phyloP scores from a whole-genome alignment of 1,139 yeast species.

The Ogataea hybrid region DNA sequence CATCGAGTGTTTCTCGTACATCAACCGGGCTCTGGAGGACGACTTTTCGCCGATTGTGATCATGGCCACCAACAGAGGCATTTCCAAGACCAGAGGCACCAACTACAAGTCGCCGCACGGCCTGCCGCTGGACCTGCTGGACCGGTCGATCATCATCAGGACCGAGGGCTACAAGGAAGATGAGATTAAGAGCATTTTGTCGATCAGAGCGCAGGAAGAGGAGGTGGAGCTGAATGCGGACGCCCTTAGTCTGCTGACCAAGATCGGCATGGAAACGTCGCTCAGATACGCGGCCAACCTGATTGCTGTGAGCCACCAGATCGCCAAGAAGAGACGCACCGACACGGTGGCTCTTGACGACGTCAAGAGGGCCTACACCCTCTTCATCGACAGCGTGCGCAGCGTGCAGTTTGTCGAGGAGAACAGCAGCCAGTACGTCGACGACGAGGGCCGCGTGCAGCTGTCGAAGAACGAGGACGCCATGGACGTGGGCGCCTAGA shows the following conservation, averaged over 20 bases:
- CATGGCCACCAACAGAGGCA: conserved; percentile 98
- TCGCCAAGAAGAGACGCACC: conserved; percentile 78
- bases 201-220: conserved; percentile 94
- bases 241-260: conserved; percentile 85
- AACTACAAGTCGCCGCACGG: conserved; percentile 96
- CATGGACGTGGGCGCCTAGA: conserved; percentile 23
- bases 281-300: conserved; percentile 91
- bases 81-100: conserved; percentile 90
- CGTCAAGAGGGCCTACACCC: conserved; percentile 80
- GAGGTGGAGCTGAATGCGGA: conserved; percentile 84
- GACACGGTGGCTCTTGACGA: conserved; percentile 73
- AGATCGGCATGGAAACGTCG: conserved; percentile 90
- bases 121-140: conserved; percentile 88
- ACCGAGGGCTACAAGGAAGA: conserved; percentile 74
- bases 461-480: conserved; percentile 31
- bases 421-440: conserved; percentile 64
- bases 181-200: conserved; percentile 81
- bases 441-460: conserved; percentile 65
- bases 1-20: conserved; percentile 92
- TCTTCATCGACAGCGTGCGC: conserved; percentile 85
- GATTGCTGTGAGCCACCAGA: conserved; percentile 83
- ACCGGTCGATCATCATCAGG: conserved; percentile 89
- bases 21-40: conserved; percentile 95
- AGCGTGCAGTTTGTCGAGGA: conserved; percentile 80
- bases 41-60: conserved; percentile 96